A percentile compares a stretch with the other conserved stretches of the same genome.
Conservation (phyloP, 768 basidiomycete species). For the Suillus fuscotomentosus region DNA sequence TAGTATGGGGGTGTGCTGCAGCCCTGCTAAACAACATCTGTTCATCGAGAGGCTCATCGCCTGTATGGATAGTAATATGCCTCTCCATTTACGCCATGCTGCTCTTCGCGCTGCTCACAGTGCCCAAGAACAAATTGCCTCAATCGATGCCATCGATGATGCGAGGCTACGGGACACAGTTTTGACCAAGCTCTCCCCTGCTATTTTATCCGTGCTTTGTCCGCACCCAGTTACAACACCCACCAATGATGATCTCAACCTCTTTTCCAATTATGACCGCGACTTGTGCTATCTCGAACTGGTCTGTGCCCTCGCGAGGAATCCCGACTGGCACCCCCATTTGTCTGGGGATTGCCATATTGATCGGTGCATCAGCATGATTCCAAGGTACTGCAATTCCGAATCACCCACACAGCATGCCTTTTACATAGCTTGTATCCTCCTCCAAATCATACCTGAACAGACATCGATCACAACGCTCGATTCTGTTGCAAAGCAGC, state of each 20-base stretch:
- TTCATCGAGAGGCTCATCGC: not conserved
- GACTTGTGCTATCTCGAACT: not conserved
- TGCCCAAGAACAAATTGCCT: not conserved
- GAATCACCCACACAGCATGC: not conserved
- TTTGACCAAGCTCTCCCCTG: not conserved
- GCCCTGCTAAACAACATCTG: not conserved
- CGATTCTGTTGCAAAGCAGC: not conserved
- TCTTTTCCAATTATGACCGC: accelerated
- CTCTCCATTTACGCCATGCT: not conserved
- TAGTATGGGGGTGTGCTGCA: not conserved
- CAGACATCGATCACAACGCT: not conserved
- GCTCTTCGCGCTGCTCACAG: not conserved
- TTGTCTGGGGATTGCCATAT: not conserved
- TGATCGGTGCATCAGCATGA: not conserved
- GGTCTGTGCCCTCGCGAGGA: not conserved
- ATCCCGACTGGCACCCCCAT: not conserved
- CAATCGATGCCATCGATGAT: not conserved
- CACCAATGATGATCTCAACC: not conserved
- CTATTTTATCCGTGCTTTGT: not conserved
- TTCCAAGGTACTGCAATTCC: not conserved
- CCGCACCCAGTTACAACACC: not conserved
- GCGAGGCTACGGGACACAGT: not conserved
- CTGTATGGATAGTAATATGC: not conserved
- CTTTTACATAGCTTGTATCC: not conserved
- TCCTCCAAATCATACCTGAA: not conserved